Conservation (phyloP, 495 filamentous ascomycete species). For the Friedmanniomyces simplex region DNA sequence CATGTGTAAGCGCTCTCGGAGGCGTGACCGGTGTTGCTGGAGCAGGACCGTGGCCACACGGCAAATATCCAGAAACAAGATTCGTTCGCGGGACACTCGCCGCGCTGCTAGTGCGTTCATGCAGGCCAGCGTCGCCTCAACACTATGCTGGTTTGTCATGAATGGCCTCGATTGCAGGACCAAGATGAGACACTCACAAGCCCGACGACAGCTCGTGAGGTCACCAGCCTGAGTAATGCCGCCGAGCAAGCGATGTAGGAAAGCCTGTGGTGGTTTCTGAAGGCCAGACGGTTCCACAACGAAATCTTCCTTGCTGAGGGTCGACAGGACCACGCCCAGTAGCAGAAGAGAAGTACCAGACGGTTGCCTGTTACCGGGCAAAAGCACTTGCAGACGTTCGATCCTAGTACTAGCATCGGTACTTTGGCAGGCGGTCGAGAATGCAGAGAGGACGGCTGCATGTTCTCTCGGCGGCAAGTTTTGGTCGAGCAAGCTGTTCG, state of each 20-base stretch:
- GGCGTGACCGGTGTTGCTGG: constrained; percentile 51
- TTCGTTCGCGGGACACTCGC: not conserved
- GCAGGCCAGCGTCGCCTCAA: constrained; percentile 9
- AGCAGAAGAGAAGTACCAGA: not conserved
- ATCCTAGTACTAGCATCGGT: not conserved
- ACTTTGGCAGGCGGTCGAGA: not conserved
- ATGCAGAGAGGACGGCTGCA: not conserved
- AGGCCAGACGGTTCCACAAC: not conserved
- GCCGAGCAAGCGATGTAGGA: not conserved
- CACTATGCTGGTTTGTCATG: constrained; percentile 15
- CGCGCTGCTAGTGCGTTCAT: not conserved
- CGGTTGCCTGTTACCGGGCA: not conserved
- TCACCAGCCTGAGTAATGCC: not conserved
- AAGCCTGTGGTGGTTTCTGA: not conserved
- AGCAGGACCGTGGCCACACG: constrained; percentile 46
- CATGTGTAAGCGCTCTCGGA: constrained; percentile 61
- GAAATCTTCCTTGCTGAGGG: not conserved
- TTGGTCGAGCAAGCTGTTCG: not conserved
- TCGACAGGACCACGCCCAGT: not conserved
- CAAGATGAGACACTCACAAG: constrained; percentile 9
- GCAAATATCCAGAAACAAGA: constrained; percentile 48
- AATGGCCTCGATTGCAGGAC: constrained; percentile 14
- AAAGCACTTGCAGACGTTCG: not conserved
- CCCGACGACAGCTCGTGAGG: not conserved
- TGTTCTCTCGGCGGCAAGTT: not conserved